These are phyloP conservation scores for Ogataea paradorogensis DNA, from an alignment of 805 yeast species.

Conservation along the genomic window DNA sequence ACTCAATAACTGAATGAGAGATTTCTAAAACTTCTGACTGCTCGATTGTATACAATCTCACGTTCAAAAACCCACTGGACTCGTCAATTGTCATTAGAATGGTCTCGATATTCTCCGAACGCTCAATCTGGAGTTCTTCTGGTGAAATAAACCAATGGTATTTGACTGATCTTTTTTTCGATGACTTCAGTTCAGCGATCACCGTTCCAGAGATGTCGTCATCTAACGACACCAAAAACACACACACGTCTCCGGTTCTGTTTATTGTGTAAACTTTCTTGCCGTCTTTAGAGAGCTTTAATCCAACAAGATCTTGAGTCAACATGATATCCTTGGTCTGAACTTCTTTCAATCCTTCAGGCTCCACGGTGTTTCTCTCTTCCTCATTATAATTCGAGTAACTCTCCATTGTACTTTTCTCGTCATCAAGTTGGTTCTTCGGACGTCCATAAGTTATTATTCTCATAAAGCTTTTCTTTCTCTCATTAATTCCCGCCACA, in stretches of 20 bases:
- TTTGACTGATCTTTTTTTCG: slow-evolving; percentile 15
- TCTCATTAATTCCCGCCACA: slow-evolving; percentile 36
- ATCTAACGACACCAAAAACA: slow-evolving; percentile 23
- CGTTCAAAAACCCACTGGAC: slow-evolving; percentile 18
- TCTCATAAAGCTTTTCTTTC: slow-evolving; percentile 31
- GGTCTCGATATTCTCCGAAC: slow-evolving; percentile 20
- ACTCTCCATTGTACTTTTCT: slow-evolving; percentile 30
- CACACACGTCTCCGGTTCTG: slow-evolving; percentile 30
- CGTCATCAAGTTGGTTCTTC: slow-evolving; percentile 23
- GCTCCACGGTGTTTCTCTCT: slow-evolving; percentile 31
- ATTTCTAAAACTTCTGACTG: slow-evolving; percentile 28
- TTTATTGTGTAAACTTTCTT: slow-evolving; percentile 31
- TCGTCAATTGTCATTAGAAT: slow-evolving; percentile 25
- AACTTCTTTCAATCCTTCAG: slow-evolving; percentile 34
- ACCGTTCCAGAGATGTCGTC: slow-evolving; percentile 12
- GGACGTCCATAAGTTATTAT: slow-evolving; percentile 27
- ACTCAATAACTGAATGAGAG: slow-evolving; percentile 27
- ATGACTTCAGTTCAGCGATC: slow-evolving; percentile 10
- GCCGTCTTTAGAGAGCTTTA: slow-evolving; percentile 29
- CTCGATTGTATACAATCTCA: slow-evolving; percentile 29
- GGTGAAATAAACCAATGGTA: slow-evolving; percentile 28
- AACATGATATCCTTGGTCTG: slow-evolving; percentile 28
- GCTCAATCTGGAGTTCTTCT: slow-evolving; percentile 23
- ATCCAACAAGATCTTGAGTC: slow-evolving; percentile 23
- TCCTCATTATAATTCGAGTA: slow-evolving; percentile 29